Conservation (phyloP, 2,329 filamentous ascomycete species). For the Didymosphaeria variabile region DNA sequence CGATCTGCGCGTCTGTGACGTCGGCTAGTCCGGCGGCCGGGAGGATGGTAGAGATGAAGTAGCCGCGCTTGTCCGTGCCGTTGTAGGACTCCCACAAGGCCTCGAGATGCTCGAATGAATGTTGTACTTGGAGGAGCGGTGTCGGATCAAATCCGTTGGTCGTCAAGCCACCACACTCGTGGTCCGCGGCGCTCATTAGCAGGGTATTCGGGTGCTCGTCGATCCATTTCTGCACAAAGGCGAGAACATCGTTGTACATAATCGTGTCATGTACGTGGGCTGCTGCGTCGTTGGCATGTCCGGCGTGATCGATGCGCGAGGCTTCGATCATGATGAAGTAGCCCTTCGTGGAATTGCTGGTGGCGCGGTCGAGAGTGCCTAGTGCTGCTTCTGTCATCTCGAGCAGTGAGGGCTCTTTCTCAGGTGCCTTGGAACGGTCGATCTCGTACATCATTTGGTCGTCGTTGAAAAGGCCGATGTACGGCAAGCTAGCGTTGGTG, state of each 20-base stretch:
- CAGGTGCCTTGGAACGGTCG: slow-evolving; percentile 49
- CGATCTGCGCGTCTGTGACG: slow-evolving; percentile 36
- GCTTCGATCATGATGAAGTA: slow-evolving; percentile 53
- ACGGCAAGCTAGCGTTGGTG: slow-evolving; percentile 42
- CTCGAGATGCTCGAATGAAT: slow-evolving; percentile 44
- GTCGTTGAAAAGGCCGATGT: slow-evolving; percentile 53
- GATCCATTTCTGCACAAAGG: slow-evolving; percentile 51
- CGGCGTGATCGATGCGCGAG: slow-evolving; percentile 34
- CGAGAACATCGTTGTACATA: slow-evolving; percentile 53
- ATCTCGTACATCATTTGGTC: slow-evolving; percentile 48
- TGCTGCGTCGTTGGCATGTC: slow-evolving; percentile 37
- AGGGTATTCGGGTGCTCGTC: slow-evolving; percentile 51
- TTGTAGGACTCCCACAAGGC: slow-evolving; percentile 39
- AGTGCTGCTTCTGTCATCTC: slow-evolving; percentile 54
- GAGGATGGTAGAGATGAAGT: slow-evolving; percentile 34
- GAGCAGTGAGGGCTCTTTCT: slow-evolving; percentile 51
- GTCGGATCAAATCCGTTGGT: slow-evolving; percentile 50
- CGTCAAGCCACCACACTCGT: slow-evolving; percentile 54
- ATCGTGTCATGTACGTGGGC: slow-evolving; percentile 50
- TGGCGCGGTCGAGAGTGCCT: slow-evolving; percentile 48
- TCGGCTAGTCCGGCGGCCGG: slow-evolving; percentile 41
- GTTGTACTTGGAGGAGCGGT: slow-evolving; percentile 39
- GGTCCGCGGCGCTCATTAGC: slow-evolving; percentile 53
- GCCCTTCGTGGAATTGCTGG: slow-evolving; percentile 43
- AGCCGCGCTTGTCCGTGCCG: slow-evolving; percentile 42